Conservation (phyloP, 805 yeast genomes). For the Kuraishia floccosa region DNA sequence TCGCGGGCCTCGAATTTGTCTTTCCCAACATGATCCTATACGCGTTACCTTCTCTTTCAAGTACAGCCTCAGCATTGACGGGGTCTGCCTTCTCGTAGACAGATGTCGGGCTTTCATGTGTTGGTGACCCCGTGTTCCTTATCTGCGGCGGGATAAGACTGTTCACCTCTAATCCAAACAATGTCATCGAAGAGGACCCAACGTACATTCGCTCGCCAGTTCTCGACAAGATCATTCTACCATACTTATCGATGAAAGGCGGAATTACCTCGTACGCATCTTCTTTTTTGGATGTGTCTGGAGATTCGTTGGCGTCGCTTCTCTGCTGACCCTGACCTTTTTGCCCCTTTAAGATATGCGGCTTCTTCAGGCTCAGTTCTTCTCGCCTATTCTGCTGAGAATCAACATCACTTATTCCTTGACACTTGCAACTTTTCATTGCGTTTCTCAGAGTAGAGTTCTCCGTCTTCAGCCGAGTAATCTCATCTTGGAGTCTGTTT, state of each 20-base stretch:
- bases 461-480: constrained; percentile 53
- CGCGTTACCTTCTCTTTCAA: constrained; percentile 71
- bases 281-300: constrained; percentile 5
- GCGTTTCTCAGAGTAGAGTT: constrained; percentile 43
- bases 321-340: not conserved
- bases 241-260: constrained; percentile 61
- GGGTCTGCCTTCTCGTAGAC: not conserved
- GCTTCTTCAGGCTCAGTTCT: not conserved
- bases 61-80: constrained; percentile 35
- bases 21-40: constrained; percentile 59
- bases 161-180: constrained; percentile 70
- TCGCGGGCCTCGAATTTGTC: constrained; percentile 56
- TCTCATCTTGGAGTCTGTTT: constrained; percentile 55
- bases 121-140: not conserved
- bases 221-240: constrained; percentile 60
- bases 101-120: constrained; percentile 2
- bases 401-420: not conserved
- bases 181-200: constrained; percentile 76
- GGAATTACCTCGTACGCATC: constrained; percentile 57
- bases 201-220: constrained; percentile 70
- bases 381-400: not conserved
- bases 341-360: not conserved
- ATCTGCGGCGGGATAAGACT: constrained; percentile 21
- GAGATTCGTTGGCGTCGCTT: not conserved
- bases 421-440: constrained; percentile 13